phyloP scores from a whole-genome alignment of 306 rosid species.

The Prunus salicina region DNA sequence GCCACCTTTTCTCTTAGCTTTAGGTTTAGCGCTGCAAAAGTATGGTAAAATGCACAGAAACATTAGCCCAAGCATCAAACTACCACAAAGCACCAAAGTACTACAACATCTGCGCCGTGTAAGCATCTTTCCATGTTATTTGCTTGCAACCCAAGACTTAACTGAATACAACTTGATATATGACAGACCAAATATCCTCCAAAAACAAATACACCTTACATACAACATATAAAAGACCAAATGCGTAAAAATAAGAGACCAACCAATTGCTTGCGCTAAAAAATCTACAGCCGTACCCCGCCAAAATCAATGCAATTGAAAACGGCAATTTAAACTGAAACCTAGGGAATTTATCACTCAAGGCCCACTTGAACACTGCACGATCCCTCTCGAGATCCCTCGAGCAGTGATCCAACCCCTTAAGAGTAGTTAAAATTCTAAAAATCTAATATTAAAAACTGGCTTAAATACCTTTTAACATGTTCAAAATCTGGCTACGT shows the following conservation, averaged over 20 bases:
- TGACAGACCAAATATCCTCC: not conserved
- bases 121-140: not conserved
- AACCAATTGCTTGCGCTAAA: not conserved
- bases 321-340: not conserved
- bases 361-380: too few relatives aligned
- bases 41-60: not conserved
- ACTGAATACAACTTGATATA: not conserved
- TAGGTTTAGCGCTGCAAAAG: constrained; percentile 49
- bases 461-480: too few relatives aligned
- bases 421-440: too few relatives aligned
- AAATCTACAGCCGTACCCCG: not conserved
- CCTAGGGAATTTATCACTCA: too few relatives aligned
- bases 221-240: not conserved
- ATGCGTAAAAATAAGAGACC: not conserved
- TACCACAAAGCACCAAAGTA: not conserved
- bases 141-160: not conserved
- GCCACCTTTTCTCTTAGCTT: constrained; percentile 85
- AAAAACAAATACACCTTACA: not conserved
- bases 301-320: not conserved
- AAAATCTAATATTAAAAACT: too few relatives aligned
- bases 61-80: constrained; percentile 18
- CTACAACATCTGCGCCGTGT: not conserved
- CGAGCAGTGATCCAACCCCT: too few relatives aligned
- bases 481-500: too few relatives aligned
- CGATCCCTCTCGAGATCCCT: too few relatives aligned